phyloP scores from a whole-genome alignment of 2,329 filamentous ascomycete genomes.

The Alternaria viburni region DNA sequence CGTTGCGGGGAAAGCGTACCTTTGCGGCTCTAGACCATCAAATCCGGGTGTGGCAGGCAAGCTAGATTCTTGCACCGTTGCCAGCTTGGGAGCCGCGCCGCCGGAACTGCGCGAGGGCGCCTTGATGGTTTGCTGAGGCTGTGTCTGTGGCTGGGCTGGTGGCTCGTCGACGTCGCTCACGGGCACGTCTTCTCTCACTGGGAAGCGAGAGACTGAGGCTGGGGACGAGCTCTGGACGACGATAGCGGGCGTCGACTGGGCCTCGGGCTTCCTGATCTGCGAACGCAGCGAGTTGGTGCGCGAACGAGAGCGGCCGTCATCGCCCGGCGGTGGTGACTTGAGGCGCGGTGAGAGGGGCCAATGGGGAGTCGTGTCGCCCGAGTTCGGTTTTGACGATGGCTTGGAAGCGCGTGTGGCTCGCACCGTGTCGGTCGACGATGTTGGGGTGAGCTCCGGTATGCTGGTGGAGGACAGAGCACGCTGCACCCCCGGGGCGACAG shows the following conservation, averaged over 20 bases:
- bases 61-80: constrained; percentile 92
- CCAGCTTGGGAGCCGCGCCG: constrained; percentile 67
- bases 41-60: constrained; percentile 69
- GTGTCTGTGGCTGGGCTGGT: constrained; percentile 5
- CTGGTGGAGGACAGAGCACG: constrained; percentile 72
- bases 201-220: constrained; percentile 42
- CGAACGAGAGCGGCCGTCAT: constrained; percentile 44
- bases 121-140: constrained; percentile 44
- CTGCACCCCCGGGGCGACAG: constrained; percentile 60
- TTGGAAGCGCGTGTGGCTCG: constrained; percentile 72
- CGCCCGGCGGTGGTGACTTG: constrained; percentile 70
- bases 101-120: constrained; percentile 61
- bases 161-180: constrained; percentile 48
- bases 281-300: constrained; percentile 53
- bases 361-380: constrained; percentile 61
- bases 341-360: constrained; percentile 81
- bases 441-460: constrained; percentile 68
- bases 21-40: constrained; percentile 44
- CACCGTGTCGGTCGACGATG: constrained; percentile 64
- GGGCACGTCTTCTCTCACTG: constrained; percentile 33
- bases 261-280: constrained; percentile 40
- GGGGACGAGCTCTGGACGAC: constrained; percentile 55
- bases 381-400: constrained; percentile 57
- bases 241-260: constrained; percentile 50
- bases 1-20: constrained; percentile 38